Base-by-base conservation (phyloP, 371 early-diverging fungal genomes). In the Rhizomucor pusillus region DNA sequence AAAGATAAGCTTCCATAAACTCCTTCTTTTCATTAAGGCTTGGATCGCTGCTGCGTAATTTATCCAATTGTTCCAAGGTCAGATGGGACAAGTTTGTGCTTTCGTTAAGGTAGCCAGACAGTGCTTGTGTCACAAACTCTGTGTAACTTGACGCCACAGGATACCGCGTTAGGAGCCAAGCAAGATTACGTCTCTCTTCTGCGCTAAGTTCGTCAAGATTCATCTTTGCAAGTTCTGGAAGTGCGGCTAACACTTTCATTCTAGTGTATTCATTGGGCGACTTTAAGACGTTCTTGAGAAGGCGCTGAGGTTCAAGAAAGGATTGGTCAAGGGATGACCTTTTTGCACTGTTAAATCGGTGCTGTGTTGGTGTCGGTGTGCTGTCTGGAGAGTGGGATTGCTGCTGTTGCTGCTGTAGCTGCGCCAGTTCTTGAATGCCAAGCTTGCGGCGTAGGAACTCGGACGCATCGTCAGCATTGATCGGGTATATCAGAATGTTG, bases 401-500 rank as follows among this genome's bases (percentile, higher is more conserved):
- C 14, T 19, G 14, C 14, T 41, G 14, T 5, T 16, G 16, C 19
- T 41, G 41, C 11, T 41, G 41, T 12, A 16, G 41, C 41, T 12
- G 14, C 3, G 41, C 14, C 41, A 14, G 16, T 3, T 41, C 19
- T 41, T 16, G 19, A 5, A 41, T 16, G 12, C 46, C 19, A 19
- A 72, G 46, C 2, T 44, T 41, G 5, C 59, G 56, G 6, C 58
- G 57, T 43, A 77, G 57, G 43, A 56, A 73, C 7, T 67, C 50
- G 2, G 51, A 46, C 0, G 72, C 58, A 0, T 43, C 40, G 4
- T 43, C 20, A 0, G 62, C 52, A 23, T 71, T 50, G 23, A 77
- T 45, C 1, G 68, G 63, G 33, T 67, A 77, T 16, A 54, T 47
- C 37, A 77, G 52, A 4, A 77, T 40, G 18, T 71, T 45, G 48